Evolutionary conservation across 176 grass and related monocot genomes (phyloP).

Genomic region (Oryza coarctata): DNA sequence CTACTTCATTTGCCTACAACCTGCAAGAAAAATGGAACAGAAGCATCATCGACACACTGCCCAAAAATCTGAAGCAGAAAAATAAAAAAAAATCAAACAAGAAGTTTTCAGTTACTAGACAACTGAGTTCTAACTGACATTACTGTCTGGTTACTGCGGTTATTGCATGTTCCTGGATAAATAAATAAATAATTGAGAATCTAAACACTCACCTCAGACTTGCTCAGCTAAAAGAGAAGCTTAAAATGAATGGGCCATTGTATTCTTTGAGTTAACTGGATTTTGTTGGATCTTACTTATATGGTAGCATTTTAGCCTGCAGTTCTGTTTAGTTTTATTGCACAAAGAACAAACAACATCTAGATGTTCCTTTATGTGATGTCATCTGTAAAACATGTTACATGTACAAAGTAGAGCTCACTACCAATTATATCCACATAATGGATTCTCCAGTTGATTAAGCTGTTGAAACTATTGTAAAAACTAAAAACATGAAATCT

Average conservation of each 20-base stretch:
- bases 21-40: neutral
- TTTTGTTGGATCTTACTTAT: neutral
- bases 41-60: neutral
- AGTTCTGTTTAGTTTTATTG: neutral
- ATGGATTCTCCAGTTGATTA: neutral
- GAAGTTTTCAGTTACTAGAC: neutral
- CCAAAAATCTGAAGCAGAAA: neutral
- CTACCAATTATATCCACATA: neutral
- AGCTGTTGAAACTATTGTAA: neutral
- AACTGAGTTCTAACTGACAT: neutral
- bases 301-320: neutral
- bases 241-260: neutral
- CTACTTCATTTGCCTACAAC: neutral
- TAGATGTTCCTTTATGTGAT: neutral
- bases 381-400: neutral
- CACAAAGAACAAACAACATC: neutral
- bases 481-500: neutral
- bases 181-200: neutral
- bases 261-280: neutral
- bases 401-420: neutral
- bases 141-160: too few species aligned
- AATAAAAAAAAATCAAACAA: neutral
- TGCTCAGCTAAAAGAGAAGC: neutral
- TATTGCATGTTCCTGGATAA: too few species aligned
- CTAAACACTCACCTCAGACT: too few species aligned